Evolutionary conservation across 768 basidiomycete genomes (phyloP).

Genomic region (Amanita phalloides): DNA sequence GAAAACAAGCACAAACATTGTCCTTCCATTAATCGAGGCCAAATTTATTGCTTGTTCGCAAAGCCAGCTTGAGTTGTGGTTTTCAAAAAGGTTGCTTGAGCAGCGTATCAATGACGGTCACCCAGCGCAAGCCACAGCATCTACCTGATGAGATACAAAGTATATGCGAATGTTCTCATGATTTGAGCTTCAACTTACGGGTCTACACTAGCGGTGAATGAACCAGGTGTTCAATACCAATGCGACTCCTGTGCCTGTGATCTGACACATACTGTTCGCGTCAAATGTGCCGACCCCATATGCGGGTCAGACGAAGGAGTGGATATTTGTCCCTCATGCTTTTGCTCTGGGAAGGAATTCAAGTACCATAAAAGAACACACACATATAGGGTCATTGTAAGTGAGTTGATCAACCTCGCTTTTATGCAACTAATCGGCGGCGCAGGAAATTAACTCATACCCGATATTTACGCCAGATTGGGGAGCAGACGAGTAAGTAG

Average conservation of each 20-base stretch:
- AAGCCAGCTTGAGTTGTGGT: background rate
- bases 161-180: constrained; percentile 17
- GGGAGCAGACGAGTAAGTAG: constrained; percentile 91
- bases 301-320: constrained; percentile 58
- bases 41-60: background rate
- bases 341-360: constrained; percentile 87
- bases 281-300: constrained; percentile 83
- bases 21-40: background rate
- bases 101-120: constrained; percentile 33
- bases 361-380: constrained; percentile 78
- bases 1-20: background rate
- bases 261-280: constrained; percentile 92
- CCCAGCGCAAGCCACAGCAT: constrained; percentile 46
- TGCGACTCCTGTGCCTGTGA: constrained; percentile 82
- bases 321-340: constrained; percentile 89
- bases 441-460: constrained; percentile 88
- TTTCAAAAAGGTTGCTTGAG: background rate
- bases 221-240: constrained; percentile 73
- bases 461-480: constrained; percentile 93
- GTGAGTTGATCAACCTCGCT: constrained; percentile 11
- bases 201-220: constrained; percentile 48
- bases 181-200: background rate
- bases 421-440: background rate
- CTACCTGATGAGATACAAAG: constrained; percentile 47
- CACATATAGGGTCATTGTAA: constrained; percentile 85